Base-by-base conservation (phyloP, 2,329 filamentous ascomycete species). In the Neoascochyta sp. region DNA sequence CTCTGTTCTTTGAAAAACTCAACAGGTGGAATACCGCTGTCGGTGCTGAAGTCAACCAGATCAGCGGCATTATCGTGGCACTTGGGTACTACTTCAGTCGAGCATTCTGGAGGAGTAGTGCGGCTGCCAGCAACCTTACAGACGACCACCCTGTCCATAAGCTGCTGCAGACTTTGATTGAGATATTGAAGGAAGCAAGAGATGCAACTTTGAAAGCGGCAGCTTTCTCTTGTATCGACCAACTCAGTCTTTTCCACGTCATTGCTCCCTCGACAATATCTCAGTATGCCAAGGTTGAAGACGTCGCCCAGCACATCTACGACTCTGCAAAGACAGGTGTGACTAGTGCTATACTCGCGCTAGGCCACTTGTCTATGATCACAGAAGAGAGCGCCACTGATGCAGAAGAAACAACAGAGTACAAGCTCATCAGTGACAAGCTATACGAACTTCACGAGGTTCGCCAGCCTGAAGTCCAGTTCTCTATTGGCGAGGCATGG, bases 401-500 rank as follows among this genome's bases (percentile, higher is more conserved):
- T 4, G 38, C 50, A 16, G 49, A 60, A 17, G 64, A 67, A 1
- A 26, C 26, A 8, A 37, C 39, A 7, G 47, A 56, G 22, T 60
- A 84, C 1, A 64, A 64, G 2, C 65, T 71, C 7, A 75, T 94
- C 5, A 64, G 87, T 9, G 71, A 78, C 8, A 78, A 76, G 16
- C 67, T 96, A 0, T 85, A 89, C 55, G 73, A 73, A 7, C 69
- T 96, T 3, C 83, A 93, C 48, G 88, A 95, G 54, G 78, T 92
- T 23, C 86, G 86, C 46, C 83, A 88, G 47, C 78, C 85, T 0
- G 90, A 96, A 58, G 75, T 89, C 1, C 90, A 95, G 41, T 95
- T 98, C 56, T 78, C 87, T 0, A 80, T 94, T 16, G 92, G 92
- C 9, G 89, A 95, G 57, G 87, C 92, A 9, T 74, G 96, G 30